phyloP scores from a whole-genome alignment of 2,329 filamentous ascomycete genomes.

The Alternaria rosae region DNA sequence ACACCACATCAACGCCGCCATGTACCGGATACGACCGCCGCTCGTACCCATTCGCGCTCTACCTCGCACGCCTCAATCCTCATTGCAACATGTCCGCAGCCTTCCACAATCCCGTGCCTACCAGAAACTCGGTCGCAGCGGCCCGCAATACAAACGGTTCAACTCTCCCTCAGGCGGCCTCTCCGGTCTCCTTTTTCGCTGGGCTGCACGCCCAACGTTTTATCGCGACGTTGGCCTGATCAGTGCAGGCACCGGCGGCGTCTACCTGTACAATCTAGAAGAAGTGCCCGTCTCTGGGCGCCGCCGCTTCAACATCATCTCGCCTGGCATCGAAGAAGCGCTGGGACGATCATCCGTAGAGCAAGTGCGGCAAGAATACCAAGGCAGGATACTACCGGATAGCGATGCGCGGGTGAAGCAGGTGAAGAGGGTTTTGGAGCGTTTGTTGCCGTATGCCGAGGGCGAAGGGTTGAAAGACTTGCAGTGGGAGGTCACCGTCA shows the following conservation, averaged over 20 bases:
- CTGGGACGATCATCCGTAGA: conserved; percentile 64
- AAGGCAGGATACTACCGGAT: conserved; percentile 64
- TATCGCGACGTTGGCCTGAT: conserved; percentile 56
- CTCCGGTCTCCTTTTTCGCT: conserved; percentile 42
- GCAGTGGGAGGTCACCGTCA: conserved; percentile 76
- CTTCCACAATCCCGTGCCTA: conserved; percentile 26
- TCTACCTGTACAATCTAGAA: conserved; percentile 75
- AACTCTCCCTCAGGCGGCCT: conserved; percentile 19
- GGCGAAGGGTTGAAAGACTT: conserved; percentile 50
- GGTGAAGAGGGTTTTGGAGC: conserved; percentile 70
- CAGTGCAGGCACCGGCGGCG: conserved; percentile 54
- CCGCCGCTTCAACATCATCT: conserved; percentile 74
- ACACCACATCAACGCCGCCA: conserved; percentile 8
- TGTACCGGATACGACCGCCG: conserved; percentile 28
- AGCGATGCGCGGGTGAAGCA: conserved; percentile 64
- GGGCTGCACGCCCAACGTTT: conserved; percentile 56
- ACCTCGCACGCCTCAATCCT: background rate
- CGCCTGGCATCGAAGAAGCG: conserved; percentile 62
- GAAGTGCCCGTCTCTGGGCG: conserved; percentile 76
- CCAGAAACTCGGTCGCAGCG: conserved; percentile 28
- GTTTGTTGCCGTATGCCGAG: conserved; percentile 72
- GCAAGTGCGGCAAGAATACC: conserved; percentile 63
- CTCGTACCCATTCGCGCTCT: conserved; percentile 7
- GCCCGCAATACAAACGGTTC: conserved; percentile 44
- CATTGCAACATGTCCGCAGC: background rate